Conservation (phyloP, 495 filamentous ascomycete species). For the Pseudomonodictys pantanalensis region DNA sequence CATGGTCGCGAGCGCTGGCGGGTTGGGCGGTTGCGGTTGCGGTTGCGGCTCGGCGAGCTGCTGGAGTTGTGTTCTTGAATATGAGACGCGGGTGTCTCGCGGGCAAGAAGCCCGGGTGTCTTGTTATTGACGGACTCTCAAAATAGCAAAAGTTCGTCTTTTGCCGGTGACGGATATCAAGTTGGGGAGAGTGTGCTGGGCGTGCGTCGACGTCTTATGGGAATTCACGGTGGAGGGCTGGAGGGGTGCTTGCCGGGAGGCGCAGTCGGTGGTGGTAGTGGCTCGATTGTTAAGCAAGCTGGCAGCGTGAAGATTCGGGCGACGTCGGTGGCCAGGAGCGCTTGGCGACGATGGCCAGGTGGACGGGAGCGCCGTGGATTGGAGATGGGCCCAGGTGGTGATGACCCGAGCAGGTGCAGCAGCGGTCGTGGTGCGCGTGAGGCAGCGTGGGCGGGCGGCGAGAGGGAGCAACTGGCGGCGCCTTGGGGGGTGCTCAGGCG, state of each 20-base stretch:
- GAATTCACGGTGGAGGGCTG: conserved; percentile 26
- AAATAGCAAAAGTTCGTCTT: conserved; percentile 22
- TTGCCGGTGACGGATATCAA: conserved; percentile 21
- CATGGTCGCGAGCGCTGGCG: conserved; percentile 3
- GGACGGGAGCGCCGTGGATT: too few species aligned
- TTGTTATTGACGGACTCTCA: conserved; percentile 28
- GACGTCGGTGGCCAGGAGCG: too few species aligned
- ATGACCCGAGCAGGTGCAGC: too few species aligned
- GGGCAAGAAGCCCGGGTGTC: conserved; percentile 33
- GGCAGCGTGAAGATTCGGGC: too few species aligned
- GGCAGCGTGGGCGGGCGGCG: too few species aligned
- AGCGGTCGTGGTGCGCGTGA: too few species aligned
- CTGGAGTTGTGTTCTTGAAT: not conserved
- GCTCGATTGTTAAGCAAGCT: not conserved
- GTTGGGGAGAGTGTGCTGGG: conserved; percentile 21
- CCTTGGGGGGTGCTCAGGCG: too few species aligned
- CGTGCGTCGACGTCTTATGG: conserved; percentile 5
- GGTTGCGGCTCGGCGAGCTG: not conserved
- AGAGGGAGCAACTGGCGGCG: too few species aligned
- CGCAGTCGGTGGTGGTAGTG: not conserved
- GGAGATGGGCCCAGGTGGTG: too few species aligned
- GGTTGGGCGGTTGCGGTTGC: not conserved
- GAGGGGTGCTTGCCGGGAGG: not conserved
- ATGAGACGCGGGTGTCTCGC: conserved; percentile 28
- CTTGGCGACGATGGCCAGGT: too few species aligned